A percentile compares a stretch with the other conserved stretches of the same genome.
Conservation (phyloP, 768 basidiomycete genomes). For the Strobilomyces confusus region DNA sequence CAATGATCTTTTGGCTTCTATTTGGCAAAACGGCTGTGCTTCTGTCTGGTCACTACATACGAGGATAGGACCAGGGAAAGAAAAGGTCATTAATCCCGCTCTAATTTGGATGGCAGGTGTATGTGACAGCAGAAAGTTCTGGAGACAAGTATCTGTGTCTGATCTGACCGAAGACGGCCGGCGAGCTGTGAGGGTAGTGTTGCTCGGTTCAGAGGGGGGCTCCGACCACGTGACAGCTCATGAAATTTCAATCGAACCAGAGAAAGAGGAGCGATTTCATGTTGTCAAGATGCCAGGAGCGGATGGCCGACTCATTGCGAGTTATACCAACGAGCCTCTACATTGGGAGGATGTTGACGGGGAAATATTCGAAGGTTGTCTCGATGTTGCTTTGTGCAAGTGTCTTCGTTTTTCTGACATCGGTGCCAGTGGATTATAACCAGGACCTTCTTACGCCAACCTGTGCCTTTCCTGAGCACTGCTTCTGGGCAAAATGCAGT, state of each 20-base stretch:
- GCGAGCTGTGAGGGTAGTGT: conserved; percentile 23
- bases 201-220: conserved; percentile 39
- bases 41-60: conserved; percentile 71
- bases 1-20: conserved; percentile 55
- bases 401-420: conserved; percentile 10
- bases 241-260: conserved; percentile 12
- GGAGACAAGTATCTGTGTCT: conserved; percentile 31
- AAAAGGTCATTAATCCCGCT: conserved; percentile 56
- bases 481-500: conserved; percentile 40
- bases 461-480: conserved; percentile 57
- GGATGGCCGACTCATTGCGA: conserved; percentile 48
- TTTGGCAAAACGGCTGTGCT: conserved; percentile 68
- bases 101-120: conserved; percentile 33
- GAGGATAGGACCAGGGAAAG: conserved; percentile 52
- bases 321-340: conserved; percentile 12
- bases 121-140: conserved; percentile 10
- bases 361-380: conserved; percentile 43
- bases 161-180: background rate
- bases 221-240: conserved; percentile 33
- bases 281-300: conserved; percentile 28
- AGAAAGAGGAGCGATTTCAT: conserved; percentile 5
- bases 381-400: background rate
- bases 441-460: conserved; percentile 22
- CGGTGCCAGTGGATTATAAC: conserved; percentile 11
- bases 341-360: conserved; percentile 47